Evolutionary conservation across 768 basidiomycete genomes (phyloP).

Genomic region (Tylopilus plumbeoviolaceoides): DNA sequence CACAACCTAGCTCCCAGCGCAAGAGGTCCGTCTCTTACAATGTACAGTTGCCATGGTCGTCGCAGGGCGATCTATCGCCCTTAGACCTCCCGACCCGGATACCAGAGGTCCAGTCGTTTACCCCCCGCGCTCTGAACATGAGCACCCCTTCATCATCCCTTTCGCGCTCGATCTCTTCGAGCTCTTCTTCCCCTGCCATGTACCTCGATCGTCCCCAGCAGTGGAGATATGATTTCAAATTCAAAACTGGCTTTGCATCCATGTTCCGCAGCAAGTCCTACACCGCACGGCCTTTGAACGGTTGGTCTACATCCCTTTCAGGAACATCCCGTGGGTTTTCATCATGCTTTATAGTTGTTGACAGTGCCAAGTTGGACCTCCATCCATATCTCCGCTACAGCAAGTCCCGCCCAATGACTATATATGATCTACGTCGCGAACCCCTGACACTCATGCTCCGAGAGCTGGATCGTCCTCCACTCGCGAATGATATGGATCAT

Average conservation of each 20-base stretch:
- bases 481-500: slow-evolving; percentile 49
- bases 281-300: slow-evolving; percentile 7
- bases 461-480: slow-evolving; percentile 40
- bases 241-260: slow-evolving; percentile 29
- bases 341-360: slow-evolving; percentile 13
- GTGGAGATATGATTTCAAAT: slow-evolving; percentile 32
- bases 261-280: slow-evolving; percentile 25
- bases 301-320: slow-evolving; percentile 11
- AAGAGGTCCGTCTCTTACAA: slow-evolving; percentile 5
- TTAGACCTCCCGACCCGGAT: slow-evolving; percentile 15
- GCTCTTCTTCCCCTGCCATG: slow-evolving; percentile 12
- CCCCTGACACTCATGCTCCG: slow-evolving; percentile 42
- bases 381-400: slow-evolving; percentile 24
- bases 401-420: slow-evolving; percentile 35
- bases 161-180: slow-evolving; percentile 13
- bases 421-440: slow-evolving; percentile 48
- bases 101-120: slow-evolving; percentile 15
- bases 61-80: slow-evolving; percentile 20
- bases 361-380: slow-evolving; percentile 26
- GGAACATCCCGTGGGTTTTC: not conserved
- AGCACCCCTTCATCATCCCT: slow-evolving; percentile 26
- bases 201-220: slow-evolving; percentile 25
- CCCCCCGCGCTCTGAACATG: slow-evolving; percentile 14
- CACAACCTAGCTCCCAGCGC: not conserved
- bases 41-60: slow-evolving; percentile 13